Conservation (phyloP, 495 filamentous ascomycete genomes). For the Penicillium robsamsonii region DNA sequence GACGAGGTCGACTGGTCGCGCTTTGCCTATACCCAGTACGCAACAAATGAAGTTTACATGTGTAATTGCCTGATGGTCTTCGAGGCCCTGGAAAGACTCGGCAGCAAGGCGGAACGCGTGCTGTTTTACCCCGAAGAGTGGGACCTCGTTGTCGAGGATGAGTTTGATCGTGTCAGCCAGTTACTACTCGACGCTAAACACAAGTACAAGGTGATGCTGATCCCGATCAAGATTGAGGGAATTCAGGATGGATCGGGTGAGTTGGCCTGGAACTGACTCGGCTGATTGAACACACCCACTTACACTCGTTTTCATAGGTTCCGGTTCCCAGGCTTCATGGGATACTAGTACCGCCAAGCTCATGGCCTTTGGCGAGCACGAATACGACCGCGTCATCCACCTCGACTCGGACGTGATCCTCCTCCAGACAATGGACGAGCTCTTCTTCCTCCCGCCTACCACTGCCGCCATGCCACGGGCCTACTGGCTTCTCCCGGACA, state of each 20-base stretch:
- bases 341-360: constrained; percentile 66
- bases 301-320: constrained; percentile 5
- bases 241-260: constrained; percentile 40
- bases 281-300: neutral
- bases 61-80: constrained; percentile 79
- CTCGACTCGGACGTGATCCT: constrained; percentile 69
- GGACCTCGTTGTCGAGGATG: constrained; percentile 40
- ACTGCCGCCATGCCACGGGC: constrained; percentile 65
- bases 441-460: constrained; percentile 65
- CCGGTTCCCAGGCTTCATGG: constrained; percentile 46
- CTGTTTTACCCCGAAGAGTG: constrained; percentile 65
- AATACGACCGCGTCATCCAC: constrained; percentile 64
- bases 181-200: constrained; percentile 59
- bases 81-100: constrained; percentile 57
- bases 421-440: constrained; percentile 65
- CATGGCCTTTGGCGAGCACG: constrained; percentile 65
- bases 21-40: constrained; percentile 72
- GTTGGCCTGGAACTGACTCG: constrained; percentile 7
- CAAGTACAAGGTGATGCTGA: constrained; percentile 58
- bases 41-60: constrained; percentile 63
- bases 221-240: constrained; percentile 58
- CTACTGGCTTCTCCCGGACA: constrained; percentile 64
- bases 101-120: constrained; percentile 61
- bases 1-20: constrained; percentile 56
- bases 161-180: constrained; percentile 49